Evolutionary conservation across 768 basidiomycete species (phyloP), one percentile per base, ranked within the genome.

Genomic region (Collybiopsis confluens): DNA sequence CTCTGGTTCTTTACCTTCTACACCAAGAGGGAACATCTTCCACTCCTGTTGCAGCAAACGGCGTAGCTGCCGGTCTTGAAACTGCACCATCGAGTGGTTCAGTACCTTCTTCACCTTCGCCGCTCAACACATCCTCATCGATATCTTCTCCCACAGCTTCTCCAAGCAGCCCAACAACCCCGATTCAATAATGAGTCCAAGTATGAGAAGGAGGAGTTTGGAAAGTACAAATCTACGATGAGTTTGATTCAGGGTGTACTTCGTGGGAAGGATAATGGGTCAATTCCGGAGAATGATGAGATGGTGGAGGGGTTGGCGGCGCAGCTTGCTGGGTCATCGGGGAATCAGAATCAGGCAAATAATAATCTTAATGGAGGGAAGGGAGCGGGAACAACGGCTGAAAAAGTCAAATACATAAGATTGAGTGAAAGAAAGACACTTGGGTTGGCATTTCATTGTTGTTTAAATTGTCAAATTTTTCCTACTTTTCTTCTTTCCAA

Each of bases 141-240:
- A n/a, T n/a, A 8, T 18, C 48, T 27, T 42, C 42, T 15, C 55
- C 52, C 8, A 27, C 27, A 4, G 54, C 54, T n/a, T 49, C 54
- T 37, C 57, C 63, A 8, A 41, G 16, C 26, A 47, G 54, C 18
- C 73, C 75, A 2, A 64, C 70, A 33, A 74, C 76, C 30, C 78
- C 83, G 3, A 67, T 69, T 0, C 95, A 58, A 88, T 86, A 83
- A 96, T 95, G 47, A 90, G 88, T 63, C 96, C 97, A 13, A 94
- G 91, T 67, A 98, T 87, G 46, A 75, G 97, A 59, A 76, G 96
- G 70, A 75, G 96, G 67, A 92, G 90, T 66, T 68, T 98, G 67
- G 96, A 98, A 76, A 94, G 89, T n/a, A n/a, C n/a, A n/a, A n/a
- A n/a, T n/a, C n/a, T 67, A 98, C 97, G 49, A 93, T 95, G 77